Percentiles rank a stretch among this genome's conserved stretches.
Conservation (phyloP, 202 grass and related monocot genomes). For the Saccharum hybrid region DNA sequence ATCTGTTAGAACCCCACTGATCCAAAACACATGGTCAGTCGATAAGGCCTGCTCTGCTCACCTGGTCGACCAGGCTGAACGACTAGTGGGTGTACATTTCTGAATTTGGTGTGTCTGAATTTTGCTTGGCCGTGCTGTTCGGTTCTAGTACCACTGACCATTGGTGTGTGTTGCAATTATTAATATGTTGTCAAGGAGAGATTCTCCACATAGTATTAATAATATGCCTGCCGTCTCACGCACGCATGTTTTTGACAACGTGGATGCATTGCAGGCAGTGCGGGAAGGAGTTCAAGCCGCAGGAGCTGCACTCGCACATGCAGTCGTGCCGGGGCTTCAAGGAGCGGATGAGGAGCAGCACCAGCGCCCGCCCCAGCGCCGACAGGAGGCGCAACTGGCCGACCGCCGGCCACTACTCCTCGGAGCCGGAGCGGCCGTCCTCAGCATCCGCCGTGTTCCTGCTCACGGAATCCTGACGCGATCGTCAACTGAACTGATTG, state of each 20-base stretch:
- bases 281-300: constrained; percentile 68
- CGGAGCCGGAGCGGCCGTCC: too few relatives aligned
- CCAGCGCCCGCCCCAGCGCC: not conserved
- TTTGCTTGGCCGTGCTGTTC: too few relatives aligned
- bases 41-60: not conserved
- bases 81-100: too few relatives aligned
- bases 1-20: not conserved
- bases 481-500: not conserved
- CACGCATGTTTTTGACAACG: not conserved
- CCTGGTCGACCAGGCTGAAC: not conserved
- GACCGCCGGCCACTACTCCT: not conserved
- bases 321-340: constrained; percentile 64
- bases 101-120: too few relatives aligned
- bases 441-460: constrained; percentile 39
- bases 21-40: not conserved
- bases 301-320: constrained; percentile 69
- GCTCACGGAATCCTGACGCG: constrained; percentile 19
- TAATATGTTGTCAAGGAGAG: too few relatives aligned
- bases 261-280: constrained; percentile 51
- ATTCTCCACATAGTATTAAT: too few relatives aligned
- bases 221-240: too few relatives aligned
- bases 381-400: constrained; percentile 1
- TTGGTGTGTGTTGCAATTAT: too few relatives aligned
- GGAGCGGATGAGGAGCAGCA: constrained; percentile 44
- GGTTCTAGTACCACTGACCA: too few relatives aligned